These are phyloP conservation scores for Pyrrhoderma lamaoense DNA, from an alignment of 1,284 basidiomycete species.

Conservation along the genomic window DNA sequence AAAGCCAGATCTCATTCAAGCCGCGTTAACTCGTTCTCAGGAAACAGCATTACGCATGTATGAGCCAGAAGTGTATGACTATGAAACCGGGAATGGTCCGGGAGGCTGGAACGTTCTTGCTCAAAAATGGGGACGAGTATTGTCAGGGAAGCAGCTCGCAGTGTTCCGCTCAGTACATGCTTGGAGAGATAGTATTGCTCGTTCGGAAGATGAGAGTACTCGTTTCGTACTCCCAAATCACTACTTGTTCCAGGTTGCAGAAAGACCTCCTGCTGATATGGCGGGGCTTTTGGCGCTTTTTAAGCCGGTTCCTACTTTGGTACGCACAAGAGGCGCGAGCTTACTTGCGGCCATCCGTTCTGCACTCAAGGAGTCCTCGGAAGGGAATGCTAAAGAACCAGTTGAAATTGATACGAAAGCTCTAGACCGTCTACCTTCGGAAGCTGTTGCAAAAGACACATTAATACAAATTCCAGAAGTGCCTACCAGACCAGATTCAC, in stretches of 20 bases:
- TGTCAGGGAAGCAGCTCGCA: slow-evolving; percentile 36
- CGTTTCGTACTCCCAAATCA: slow-evolving; percentile 72
- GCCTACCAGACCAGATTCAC: too few relatives aligned
- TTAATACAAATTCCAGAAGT: too few relatives aligned
- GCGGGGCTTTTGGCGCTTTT: slow-evolving; percentile 50
- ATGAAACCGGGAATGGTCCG: slow-evolving; percentile 52
- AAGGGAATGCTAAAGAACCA: slow-evolving; percentile 21
- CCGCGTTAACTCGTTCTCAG: slow-evolving; percentile 62
- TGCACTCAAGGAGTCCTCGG: slow-evolving; percentile 33
- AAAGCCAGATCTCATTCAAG: slow-evolving; percentile 35
- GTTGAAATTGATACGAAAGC: slow-evolving; percentile 6
- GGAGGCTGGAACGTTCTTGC: slow-evolving; percentile 73
- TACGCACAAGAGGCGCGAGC: slow-evolving; percentile 53
- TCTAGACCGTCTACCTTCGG: background rate
- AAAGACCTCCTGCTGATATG: slow-evolving; percentile 56
- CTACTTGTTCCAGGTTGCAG: slow-evolving; percentile 61
- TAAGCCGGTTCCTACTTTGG: slow-evolving; percentile 49
- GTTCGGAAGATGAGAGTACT: slow-evolving; percentile 84
- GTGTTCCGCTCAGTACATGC: slow-evolving; percentile 73
- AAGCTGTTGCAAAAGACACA: too few relatives aligned
- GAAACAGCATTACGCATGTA: slow-evolving; percentile 69
- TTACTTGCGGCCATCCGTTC: slow-evolving; percentile 53
- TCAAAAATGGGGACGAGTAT: slow-evolving; percentile 70
- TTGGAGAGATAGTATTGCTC: slow-evolving; percentile 81
- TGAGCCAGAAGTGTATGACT: slow-evolving; percentile 63